Evolutionary conservation across 2,329 filamentous ascomycete species (phyloP), one percentile per base, ranked within the genome.

Genomic region (Arthrobotrys sphaeroides): DNA sequence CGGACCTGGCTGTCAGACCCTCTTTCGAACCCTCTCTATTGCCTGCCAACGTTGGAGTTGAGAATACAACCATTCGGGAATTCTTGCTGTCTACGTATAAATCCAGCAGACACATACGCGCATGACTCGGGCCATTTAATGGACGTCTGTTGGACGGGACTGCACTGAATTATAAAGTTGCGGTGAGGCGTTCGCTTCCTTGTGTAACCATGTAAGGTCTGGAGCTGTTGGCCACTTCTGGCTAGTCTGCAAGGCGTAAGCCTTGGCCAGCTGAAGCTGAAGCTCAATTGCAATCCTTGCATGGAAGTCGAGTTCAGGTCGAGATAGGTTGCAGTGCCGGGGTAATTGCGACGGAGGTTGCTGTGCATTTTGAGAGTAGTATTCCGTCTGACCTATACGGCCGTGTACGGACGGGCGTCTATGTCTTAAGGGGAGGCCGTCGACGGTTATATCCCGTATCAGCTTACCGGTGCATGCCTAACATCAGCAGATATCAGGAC

Each of bases 171-270:
- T 9, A 55, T 24, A 12, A 31, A 40, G 26, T n/a, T n/a, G 42
- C 16, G 20, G 31, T 28, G 43, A 53, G 43, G 43, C 47, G 47
- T 57, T 66, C 62, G 62, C 62, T 66, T 66, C 47, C 26, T 57
- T 66, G 62, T 66, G 62, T 66, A 66, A 66, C 62, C 24, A 51
- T 55, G 24, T 22, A 18, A 16, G 62, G 49, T 36, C 62, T 66
- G 36, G 47, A 66, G 62, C 62, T 38, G n/a, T 28, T 55, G n/a
- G 36, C 47, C 6, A 53, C 47, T 33, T 38, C 36, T 57, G 18
- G 18, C 26, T 45, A 22, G 55, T 45, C 47, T 31, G 28, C 47
- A 3, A n/a, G 5, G 6, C 24, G 2, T 53, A 28, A 40, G 10
- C 42, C 26, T 20, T 18, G 18, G 12, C 38, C 26, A 38, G 33